These are phyloP conservation scores for Schrenkiella parvula DNA, from an alignment of 345 rosid species.

Conservation along the genomic window DNA sequence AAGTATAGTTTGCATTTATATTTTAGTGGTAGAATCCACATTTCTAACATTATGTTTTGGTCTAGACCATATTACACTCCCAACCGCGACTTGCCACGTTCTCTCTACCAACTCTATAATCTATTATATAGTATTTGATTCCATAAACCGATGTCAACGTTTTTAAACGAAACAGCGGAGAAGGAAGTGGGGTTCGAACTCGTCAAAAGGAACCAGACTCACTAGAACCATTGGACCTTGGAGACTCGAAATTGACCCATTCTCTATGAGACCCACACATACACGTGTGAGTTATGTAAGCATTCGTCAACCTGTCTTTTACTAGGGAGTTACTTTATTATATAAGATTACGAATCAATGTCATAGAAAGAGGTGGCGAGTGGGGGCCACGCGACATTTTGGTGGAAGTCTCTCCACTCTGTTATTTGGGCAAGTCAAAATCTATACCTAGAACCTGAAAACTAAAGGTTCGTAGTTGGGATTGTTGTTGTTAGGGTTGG, in stretches of 20 bases:
- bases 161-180: not conserved
- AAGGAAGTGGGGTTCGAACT: slow-evolving; percentile 7
- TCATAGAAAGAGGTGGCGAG: slow-evolving; percentile 6
- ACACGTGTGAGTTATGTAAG: slow-evolving; percentile 4
- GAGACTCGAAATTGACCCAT: slow-evolving; percentile 10
- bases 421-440: slow-evolving; percentile 1
- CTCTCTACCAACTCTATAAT: not conserved
- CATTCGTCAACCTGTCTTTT: not conserved
- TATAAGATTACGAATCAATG: not conserved
- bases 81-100: not conserved
- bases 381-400: slow-evolving; percentile 27
- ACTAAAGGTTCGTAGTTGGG: slow-evolving; percentile 20
- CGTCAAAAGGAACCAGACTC: not conserved
- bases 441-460: slow-evolving; percentile 14
- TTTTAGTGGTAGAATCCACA: not conserved
- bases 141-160: not conserved
- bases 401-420: slow-evolving; percentile 7
- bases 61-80: not conserved
- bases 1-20: too few species aligned
- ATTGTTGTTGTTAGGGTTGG: slow-evolving; percentile 24
- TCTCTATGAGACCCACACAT: not conserved
- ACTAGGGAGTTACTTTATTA: not conserved
- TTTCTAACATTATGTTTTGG: not conserved
- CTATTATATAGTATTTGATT: not conserved
- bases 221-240: not conserved